Conservation (phyloP, 1,284 basidiomycete genomes). For the Mrakiaceae sp. region DNA sequence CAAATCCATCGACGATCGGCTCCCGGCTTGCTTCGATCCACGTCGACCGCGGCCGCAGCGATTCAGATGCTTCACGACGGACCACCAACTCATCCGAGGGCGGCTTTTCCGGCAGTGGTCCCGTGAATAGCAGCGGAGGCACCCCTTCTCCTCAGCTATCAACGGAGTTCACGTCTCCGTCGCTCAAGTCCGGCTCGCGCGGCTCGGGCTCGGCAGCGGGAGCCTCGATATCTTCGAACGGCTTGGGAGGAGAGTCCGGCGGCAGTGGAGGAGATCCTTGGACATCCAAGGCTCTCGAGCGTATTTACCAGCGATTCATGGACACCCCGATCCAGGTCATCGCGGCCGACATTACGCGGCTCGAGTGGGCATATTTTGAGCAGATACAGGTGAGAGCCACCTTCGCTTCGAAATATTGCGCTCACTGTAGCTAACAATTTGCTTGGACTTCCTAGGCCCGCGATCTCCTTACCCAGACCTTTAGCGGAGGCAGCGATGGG, state of each 20-base stretch:
- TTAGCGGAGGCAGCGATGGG: constrained; percentile 25
- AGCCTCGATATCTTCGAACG: not conserved
- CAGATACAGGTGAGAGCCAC: constrained; percentile 27
- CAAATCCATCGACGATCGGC: not conserved
- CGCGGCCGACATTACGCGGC: constrained; percentile 32
- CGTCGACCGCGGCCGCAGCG: not conserved
- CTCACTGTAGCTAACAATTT: not conserved
- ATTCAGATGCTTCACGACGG: not conserved
- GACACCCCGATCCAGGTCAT: constrained; percentile 21
- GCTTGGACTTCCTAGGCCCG: constrained; percentile 23
- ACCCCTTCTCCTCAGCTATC: too few species aligned
- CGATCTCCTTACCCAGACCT: constrained; percentile 32
- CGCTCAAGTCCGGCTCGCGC: not conserved
- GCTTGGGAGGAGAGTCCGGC: not conserved
- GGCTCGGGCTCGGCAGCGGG: not conserved
- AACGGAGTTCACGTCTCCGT: not conserved
- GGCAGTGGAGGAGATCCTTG: not conserved
- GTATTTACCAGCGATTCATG: constrained; percentile 1
- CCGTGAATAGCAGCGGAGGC: too few species aligned
- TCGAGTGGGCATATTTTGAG: constrained; percentile 33
- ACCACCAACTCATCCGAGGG: not conserved
- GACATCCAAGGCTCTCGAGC: constrained; percentile 3
- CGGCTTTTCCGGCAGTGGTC: not conserved
- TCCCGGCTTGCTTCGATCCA: not conserved
- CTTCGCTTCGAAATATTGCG: not conserved